Evolutionary conservation across 192 early-diverging fungal species (phyloP).

Genomic region (Mortierella alpina): DNA sequence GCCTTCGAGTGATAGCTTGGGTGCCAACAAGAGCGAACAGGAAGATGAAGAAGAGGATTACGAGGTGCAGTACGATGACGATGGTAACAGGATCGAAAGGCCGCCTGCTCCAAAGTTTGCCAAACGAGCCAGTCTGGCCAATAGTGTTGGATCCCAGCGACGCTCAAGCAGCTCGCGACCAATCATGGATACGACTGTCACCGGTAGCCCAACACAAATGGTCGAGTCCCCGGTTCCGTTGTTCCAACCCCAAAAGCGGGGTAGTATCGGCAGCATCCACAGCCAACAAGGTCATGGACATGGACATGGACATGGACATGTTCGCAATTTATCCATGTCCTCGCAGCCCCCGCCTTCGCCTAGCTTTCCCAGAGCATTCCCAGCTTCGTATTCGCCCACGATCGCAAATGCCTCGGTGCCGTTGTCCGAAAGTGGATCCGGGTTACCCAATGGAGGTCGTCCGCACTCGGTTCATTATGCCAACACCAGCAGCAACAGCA

Average conservation of each 20-base stretch:
- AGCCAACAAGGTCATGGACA: constrained; percentile 7
- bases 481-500: constrained; percentile 23
- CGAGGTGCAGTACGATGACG: constrained; percentile 49
- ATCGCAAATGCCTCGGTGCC: constrained; percentile 12
- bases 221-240: constrained; percentile 40
- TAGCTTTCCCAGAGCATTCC: constrained; percentile 27
- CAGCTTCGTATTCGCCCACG: constrained; percentile 47
- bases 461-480: constrained; percentile 41
- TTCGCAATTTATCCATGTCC: constrained; percentile 15
- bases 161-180: constrained; percentile 17
- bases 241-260: constrained; percentile 25
- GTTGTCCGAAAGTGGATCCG: constrained; percentile 1
- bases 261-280: constrained; percentile 48
- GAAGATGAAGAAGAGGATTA: constrained; percentile 51
- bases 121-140: constrained; percentile 10
- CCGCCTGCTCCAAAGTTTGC: constrained; percentile 5
- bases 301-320: constrained; percentile 1
- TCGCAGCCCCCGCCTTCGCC: constrained; percentile 46
- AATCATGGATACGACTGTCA: constrained; percentile 15
- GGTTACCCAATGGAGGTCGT: constrained; percentile 10
- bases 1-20: neutral
- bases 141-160: constrained; percentile 9
- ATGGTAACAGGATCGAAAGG: constrained; percentile 48
- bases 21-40: constrained; percentile 22
- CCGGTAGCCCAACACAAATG: constrained; percentile 29